Conservation (phyloP, 257 asterid species). For the Verbascum thapsus region DNA sequence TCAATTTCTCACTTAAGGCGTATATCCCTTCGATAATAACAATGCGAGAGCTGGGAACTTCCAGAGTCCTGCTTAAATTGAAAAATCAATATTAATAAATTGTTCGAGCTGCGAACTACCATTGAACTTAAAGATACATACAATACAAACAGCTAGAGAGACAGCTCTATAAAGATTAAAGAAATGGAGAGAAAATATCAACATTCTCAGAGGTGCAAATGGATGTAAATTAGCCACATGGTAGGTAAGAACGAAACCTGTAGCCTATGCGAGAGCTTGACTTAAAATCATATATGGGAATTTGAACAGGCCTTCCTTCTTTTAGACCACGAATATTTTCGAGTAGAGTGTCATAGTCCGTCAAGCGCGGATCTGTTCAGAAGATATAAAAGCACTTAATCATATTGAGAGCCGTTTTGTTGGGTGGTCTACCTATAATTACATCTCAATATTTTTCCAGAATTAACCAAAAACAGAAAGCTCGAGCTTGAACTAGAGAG, state of each 20-base stretch:
- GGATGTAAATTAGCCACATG: not conserved
- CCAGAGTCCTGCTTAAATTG: conserved; percentile 65
- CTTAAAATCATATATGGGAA: conserved; percentile 90
- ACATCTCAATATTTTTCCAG: conserved; percentile 16
- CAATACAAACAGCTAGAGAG: conserved; percentile 7
- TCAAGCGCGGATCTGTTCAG: conserved; percentile 91
- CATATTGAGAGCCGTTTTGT: conserved; percentile 13
- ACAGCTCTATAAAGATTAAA: not conserved
- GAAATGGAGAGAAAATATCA: conserved; percentile 12
- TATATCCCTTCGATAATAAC: conserved; percentile 92
- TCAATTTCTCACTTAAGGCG: conserved; percentile 87
- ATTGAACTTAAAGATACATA: conserved; percentile 24
- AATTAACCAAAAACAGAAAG: conserved; percentile 8
- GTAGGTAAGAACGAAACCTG: conserved; percentile 57
- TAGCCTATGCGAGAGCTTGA: conserved; percentile 87
- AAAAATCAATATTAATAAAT: conserved; percentile 19
- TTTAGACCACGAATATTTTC: conserved; percentile 80
- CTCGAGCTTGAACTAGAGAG: conserved; percentile 2
- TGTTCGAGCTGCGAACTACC: conserved; percentile 16
- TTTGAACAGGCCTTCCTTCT: conserved; percentile 81
- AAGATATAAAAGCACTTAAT: conserved; percentile 32
- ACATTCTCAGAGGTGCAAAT: conserved; percentile 14
- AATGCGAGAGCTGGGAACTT: conserved; percentile 91
- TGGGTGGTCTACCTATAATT: conserved; percentile 12
- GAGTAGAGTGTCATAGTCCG: conserved; percentile 93